A percentile compares a stretch with the other conserved stretches of the same genome.
These are phyloP conservation scores for Chenopodium formosanum DNA, from an alignment of 148 eudicot species.

Conservation along the genomic window DNA sequence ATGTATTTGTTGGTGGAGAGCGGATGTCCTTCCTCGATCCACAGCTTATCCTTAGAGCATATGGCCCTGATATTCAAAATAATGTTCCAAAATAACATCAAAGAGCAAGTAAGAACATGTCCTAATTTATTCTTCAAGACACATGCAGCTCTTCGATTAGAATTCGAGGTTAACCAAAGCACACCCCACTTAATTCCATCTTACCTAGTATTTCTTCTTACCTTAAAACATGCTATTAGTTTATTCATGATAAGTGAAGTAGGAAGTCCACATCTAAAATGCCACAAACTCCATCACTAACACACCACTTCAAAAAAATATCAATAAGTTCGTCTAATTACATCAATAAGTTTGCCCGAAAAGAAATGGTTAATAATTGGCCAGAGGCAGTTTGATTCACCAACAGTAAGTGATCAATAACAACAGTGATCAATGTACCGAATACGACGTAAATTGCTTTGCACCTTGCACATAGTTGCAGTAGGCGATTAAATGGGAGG, in stretches of 20 bases:
- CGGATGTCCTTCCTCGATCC: constrained; percentile 71
- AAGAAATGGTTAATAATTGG: no score
- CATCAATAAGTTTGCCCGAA: neutral
- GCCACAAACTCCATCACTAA: neutral
- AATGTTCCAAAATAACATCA: constrained; percentile 1
- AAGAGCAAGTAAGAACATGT: constrained; percentile 7
- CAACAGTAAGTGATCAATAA: neutral
- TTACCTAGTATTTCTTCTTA: neutral
- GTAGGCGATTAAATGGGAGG: neutral
- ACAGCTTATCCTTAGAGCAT: constrained; percentile 87
- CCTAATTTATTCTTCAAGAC: neutral
- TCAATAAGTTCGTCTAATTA: neutral
- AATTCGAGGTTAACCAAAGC: neutral
- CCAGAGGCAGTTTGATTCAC: neutral
- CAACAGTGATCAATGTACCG: neutral
- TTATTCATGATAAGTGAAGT: neutral
- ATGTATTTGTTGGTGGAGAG: constrained; percentile 68
- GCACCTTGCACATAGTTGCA: neutral
- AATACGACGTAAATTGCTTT: neutral
- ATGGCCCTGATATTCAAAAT: constrained; percentile 54
- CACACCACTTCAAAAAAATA: neutral
- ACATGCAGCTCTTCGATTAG: neutral
- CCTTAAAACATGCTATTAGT: neutral
- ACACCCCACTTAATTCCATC: neutral
- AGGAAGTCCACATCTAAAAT: neutral